Evolutionary conservation across 2,329 filamentous ascomycete species (phyloP).

Genomic region (Diaporthe humulicola): DNA sequence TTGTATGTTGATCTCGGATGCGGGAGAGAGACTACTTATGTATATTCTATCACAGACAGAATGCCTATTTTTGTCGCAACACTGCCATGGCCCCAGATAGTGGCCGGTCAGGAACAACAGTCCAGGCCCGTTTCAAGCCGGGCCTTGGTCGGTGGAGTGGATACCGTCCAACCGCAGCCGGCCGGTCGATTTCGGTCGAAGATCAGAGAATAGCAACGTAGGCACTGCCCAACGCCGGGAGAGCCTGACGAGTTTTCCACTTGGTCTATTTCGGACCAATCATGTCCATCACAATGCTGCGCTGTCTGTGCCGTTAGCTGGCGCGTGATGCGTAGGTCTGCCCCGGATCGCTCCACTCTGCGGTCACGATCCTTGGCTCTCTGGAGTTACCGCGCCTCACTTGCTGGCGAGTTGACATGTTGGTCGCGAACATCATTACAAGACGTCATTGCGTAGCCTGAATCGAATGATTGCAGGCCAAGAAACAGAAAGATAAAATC

Average conservation of each 20-base stretch:
- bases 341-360: constrained; percentile 14
- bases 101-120: not conserved
- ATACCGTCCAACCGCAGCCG: not conserved
- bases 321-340: constrained; percentile 26
- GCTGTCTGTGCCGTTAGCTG: constrained; percentile 14
- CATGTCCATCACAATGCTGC: not conserved
- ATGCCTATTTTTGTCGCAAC: not conserved
- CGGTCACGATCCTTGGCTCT: constrained; percentile 26
- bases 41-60: not conserved
- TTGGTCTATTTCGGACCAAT: not conserved
- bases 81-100: not conserved
- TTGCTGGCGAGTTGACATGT: constrained; percentile 4
- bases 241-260: not conserved
- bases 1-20: constrained; percentile 1
- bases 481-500: constrained; percentile 31
- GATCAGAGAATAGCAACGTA: constrained; percentile 8
- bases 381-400: constrained; percentile 10
- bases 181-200: constrained; percentile 3
- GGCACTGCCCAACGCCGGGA: not conserved
- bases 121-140: constrained; percentile 25
- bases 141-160: constrained; percentile 7
- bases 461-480: not conserved
- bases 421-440: not conserved
- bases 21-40: not conserved
- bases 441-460: not conserved